Evolutionary conservation across 1,284 basidiomycete genomes (phyloP), one percentile per base, ranked within the genome.

Genomic region (Neonothopanus nambi): DNA sequence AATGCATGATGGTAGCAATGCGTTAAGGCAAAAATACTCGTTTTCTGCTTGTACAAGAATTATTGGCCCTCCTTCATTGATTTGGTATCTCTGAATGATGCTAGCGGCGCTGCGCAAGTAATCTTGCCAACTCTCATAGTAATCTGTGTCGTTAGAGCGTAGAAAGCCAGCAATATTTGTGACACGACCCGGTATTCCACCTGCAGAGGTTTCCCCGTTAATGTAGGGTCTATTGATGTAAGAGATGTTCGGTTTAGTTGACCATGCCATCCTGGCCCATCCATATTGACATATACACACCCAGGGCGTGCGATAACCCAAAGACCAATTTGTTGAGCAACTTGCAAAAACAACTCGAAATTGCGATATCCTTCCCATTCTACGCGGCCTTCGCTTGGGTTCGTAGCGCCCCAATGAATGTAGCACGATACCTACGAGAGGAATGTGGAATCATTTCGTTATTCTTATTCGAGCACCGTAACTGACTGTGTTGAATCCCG

Each of bases 401-500:
- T 40, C 17, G 47, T 49, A 18, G 38, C 33, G 13, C 52, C 52
- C 52, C 47, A 49, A 43, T 54, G 52, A 15, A 43, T 28, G 33
- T 45, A 47, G 20, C 36, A 39, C 17, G 35, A 33, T 23, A 47
- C 23, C 30, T 33, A 33, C 13, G 8, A 11, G 30, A 9, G 9
- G 30, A 24, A 23, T 5, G n/a, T 28, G 9, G 12, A 9, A 17
- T 44, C 3, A 17, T 11, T 28, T 44, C 3, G 2, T 15, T 3
- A 9, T 7, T 3, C 24, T 12, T 23, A 28, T 37, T 30, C 17
- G 17, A 43, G 38, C 40, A 40, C n/a, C n/a, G n/a, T n/a, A n/a
- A n/a, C 84, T 87, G 55, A 89, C 75, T 2, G 81, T 79, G 60
- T 92, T 93, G 57, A 93, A 72, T 13, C 91, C 91, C 0, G 87